A percentile compares a stretch with the other conserved stretches of the same genome.
Conservation (phyloP, 164 flowering plant species). For the Taxillus chinensis region DNA sequence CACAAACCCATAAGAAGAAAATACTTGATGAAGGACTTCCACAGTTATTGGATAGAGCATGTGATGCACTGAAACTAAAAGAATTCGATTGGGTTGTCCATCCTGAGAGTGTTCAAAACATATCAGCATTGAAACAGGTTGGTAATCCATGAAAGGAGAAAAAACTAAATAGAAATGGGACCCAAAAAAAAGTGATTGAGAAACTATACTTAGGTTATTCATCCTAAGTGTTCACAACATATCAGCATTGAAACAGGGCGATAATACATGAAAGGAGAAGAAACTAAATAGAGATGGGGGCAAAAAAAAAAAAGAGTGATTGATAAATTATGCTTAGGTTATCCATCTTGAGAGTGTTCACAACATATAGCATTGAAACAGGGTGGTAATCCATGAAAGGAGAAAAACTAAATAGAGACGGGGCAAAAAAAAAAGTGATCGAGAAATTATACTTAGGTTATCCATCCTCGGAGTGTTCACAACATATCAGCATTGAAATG, state of each 20-base stretch:
- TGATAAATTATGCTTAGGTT: neutral
- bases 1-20: conserved; percentile 1
- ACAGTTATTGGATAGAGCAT: conserved; percentile 5
- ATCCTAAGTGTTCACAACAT: too few relatives aligned
- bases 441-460: too few relatives aligned
- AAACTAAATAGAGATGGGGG: too few relatives aligned
- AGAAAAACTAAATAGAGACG: neutral
- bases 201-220: too few relatives aligned
- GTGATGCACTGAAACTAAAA: conserved; percentile 2
- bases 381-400: neutral
- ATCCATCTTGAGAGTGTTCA: neutral
- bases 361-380: conserved; percentile 1
- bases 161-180: neutral
- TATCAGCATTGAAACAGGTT: neutral
- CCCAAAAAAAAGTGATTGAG: neutral
- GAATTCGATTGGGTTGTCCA: conserved; percentile 4
- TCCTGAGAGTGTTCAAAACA: neutral
- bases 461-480: too few relatives aligned
- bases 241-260: too few relatives aligned
- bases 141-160: neutral
- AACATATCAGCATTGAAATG: too few relatives aligned
- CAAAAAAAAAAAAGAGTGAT: neutral
- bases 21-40: conserved; percentile 5
- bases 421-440: neutral
- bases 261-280: too few relatives aligned